These are phyloP conservation scores for Beauveria asiatica DNA, from an alignment of 2,329 filamentous ascomycete genomes.

Conservation along the genomic window DNA sequence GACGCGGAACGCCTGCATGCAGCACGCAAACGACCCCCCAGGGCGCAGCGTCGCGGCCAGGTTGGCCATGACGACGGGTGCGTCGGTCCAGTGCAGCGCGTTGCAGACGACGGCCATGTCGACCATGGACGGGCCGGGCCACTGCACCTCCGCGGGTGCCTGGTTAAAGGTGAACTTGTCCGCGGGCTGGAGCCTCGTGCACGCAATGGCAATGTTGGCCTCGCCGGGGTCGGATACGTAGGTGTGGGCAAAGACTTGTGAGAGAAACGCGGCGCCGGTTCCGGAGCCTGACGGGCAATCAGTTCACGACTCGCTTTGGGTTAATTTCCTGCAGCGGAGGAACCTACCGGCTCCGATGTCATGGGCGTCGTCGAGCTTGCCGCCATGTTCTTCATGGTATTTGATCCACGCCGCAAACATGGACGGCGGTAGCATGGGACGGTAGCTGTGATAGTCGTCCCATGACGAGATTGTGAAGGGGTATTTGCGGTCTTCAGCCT, in stretches of 20 bases:
- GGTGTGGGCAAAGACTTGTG: conserved; percentile 5
- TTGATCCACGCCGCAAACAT: conserved; percentile 10
- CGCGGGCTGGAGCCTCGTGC: not conserved
- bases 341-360: conserved; percentile 8
- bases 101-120: conserved; percentile 11
- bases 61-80: not conserved
- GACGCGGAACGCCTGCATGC: conserved; percentile 8
- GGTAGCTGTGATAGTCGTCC: conserved; percentile 5
- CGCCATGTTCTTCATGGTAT: conserved; percentile 3
- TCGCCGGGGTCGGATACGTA: conserved; percentile 11
- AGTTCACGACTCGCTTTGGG: not conserved
- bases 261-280: conserved; percentile 5
- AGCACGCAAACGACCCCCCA: conserved; percentile 6
- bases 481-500: conserved; percentile 5
- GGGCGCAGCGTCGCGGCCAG: not conserved
- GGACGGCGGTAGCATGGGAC: conserved; percentile 5
- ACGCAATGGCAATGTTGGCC: conserved; percentile 7
- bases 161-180: not conserved
- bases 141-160: conserved; percentile 1
- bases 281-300: not conserved
- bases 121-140: not conserved
- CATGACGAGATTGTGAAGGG: conserved; percentile 9
- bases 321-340: not conserved
- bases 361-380: conserved; percentile 4
- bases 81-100: conserved; percentile 10